A percentile compares a stretch with the other conserved stretches of the same genome.
Evolutionary conservation across 306 rosid species (phyloP).

Genomic region (Coriaria nepalensis): DNA sequence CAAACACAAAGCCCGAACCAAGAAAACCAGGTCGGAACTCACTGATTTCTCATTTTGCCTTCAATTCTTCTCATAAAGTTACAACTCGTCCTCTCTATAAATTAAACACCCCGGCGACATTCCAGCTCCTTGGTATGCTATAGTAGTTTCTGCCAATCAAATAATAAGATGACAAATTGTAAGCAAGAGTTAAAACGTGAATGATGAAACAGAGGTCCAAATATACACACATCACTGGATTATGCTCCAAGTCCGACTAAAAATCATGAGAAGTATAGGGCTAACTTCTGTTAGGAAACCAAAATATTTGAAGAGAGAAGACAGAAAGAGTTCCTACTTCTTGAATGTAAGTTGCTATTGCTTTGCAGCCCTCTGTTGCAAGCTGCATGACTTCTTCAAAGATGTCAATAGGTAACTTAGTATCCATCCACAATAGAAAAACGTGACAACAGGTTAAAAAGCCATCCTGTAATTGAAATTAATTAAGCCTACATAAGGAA

Average conservation of each 20-base stretch:
- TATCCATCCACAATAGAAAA: constrained; percentile 56
- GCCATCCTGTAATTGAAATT: background rate
- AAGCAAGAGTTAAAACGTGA: constrained; percentile 5
- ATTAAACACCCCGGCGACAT: constrained; percentile 42
- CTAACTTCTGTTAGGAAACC: background rate
- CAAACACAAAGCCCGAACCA: no score
- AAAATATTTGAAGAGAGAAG: background rate
- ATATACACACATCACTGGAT: background rate
- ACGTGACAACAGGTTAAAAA: background rate
- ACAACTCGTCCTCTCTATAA: no score
- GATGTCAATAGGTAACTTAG: constrained; percentile 69
- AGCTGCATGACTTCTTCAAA: constrained; percentile 82
- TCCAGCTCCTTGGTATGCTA: constrained; percentile 74
- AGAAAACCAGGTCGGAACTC: no score
- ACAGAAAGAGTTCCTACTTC: constrained; percentile 33
- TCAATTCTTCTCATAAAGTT: no score
- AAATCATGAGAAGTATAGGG: background rate
- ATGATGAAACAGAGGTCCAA: constrained; percentile 11
- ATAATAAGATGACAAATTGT: constrained; percentile 1
- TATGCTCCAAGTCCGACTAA: background rate
- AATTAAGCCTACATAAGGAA: background rate
- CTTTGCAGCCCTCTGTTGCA: constrained; percentile 89
- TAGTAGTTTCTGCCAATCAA: constrained; percentile 41
- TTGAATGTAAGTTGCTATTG: constrained; percentile 60
- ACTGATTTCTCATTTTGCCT: no score